Base-by-base conservation (phyloP, 805 yeast genomes). In the Blastobotrys peoriensis region DNA sequence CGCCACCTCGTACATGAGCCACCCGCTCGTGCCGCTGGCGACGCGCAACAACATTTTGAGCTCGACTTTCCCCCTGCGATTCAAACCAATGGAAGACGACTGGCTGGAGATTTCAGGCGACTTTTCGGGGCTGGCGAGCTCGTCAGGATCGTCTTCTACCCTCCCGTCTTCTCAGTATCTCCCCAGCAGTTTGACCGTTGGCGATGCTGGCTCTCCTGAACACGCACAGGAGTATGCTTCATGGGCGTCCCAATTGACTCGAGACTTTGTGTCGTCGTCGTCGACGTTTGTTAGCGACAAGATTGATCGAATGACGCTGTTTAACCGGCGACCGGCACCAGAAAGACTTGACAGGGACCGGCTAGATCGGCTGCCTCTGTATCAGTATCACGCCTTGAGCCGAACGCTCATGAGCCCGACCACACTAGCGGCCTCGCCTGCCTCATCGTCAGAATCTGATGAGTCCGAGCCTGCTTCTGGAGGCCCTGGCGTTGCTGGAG, bases 71-170 rank as follows among this genome's bases (percentile, higher is more conserved):
- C 52, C 52, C 3, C 30, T 50, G 40, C 33, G 40, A 13, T 54
- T 55, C 44, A 34, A 36, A 33, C 44, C 52, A 6, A 45, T 46
- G 48, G 59, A 55, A 5, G 58, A 55, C 30, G 59, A 55, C 42
- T 50, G 55, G 55, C 39, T 51, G 27, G 55, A 51, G 20, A 37
- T 50, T 20, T n/a, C 38, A 5, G 39, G 25, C 23, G 16, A 16
- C 3, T 28, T n/a, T 6, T n/a, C 6, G 4, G 33, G 33, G 3
- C 15, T 28, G 4, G 15, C 15, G 33, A n/a, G n/a, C n/a, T n/a
- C n/a, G n/a, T n/a, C n/a, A n/a, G 15, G 13, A 16, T 28, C 33
- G 13, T 28, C 33, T 3, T 6, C 33, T 16, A 13, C 40, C 3
- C 8, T 15, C 16, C 23, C 23, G 4, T 20, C 28, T 15, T 17